A percentile compares a stretch with the other conserved stretches of the same genome.
These are phyloP conservation scores for Hibiscus mutabilis DNA, from an alignment of 345 rosid species.

Conservation along the genomic window DNA sequence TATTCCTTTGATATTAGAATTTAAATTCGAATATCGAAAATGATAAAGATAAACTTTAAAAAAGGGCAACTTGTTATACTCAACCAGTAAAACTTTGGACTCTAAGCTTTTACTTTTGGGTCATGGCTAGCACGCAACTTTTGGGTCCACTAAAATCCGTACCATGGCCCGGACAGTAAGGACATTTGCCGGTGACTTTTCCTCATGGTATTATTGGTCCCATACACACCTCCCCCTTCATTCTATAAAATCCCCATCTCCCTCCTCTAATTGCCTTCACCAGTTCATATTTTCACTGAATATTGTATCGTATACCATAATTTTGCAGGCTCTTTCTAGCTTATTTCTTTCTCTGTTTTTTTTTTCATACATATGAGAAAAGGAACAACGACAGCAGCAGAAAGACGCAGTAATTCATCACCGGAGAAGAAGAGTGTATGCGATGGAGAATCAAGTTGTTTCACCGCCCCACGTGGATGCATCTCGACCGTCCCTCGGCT, in stretches of 20 bases:
- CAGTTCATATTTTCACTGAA: background rate
- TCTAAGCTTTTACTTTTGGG: background rate
- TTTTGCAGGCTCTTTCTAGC: constrained; percentile 7
- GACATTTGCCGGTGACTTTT: constrained; percentile 27
- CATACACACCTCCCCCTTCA: background rate
- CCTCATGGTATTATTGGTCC: constrained; percentile 23
- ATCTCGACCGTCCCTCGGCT: constrained; percentile 84
- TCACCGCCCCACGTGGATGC: constrained; percentile 74
- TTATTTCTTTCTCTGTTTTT: background rate
- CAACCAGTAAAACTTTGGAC: too few relatives aligned
- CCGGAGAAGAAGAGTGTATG: background rate
- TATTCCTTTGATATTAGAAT: too few relatives aligned
- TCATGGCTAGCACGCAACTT: constrained; percentile 1
- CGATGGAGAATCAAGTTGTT: constrained; percentile 62
- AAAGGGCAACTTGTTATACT: too few relatives aligned
- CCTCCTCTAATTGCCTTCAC: background rate
- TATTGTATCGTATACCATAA: background rate
- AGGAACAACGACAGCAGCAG: background rate
- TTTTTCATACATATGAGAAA: constrained; percentile 23
- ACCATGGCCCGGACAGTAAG: constrained; percentile 33
- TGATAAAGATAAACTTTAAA: too few relatives aligned
- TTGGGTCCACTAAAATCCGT: constrained; percentile 35
- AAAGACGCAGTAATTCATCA: background rate
- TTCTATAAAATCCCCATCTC: background rate
- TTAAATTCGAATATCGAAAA: too few relatives aligned